These are phyloP conservation scores for Alternaria sp. DNA, from an alignment of 2,329 filamentous ascomycete species.

Conservation along the genomic window DNA sequence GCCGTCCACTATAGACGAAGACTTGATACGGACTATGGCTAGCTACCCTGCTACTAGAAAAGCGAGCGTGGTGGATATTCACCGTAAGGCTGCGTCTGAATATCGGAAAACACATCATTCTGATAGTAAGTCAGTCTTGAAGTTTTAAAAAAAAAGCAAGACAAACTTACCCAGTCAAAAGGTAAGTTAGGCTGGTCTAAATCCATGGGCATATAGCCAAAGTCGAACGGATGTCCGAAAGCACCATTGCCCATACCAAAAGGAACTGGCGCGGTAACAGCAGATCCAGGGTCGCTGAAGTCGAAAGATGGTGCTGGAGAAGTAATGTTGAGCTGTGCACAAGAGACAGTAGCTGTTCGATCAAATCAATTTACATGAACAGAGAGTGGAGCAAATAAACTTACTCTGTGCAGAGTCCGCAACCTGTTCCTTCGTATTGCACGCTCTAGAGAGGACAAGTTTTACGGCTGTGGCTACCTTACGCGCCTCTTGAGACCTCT, in stretches of 20 bases:
- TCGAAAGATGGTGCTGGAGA: constrained; percentile 28
- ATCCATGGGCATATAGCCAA: constrained; percentile 33
- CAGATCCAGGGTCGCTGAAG: constrained; percentile 11
- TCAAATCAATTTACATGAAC: background rate
- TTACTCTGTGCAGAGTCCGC: constrained; percentile 15
- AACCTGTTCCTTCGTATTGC: background rate
- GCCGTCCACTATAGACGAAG: background rate
- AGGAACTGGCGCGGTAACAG: constrained; percentile 1
- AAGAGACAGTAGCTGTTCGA: constrained; percentile 4
- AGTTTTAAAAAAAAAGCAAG: background rate
- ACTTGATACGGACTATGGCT: background rate
- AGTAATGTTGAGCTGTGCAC: constrained; percentile 7
- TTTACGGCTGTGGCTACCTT: constrained; percentile 41
- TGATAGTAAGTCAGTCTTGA: constrained; percentile 1
- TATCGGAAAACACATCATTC: constrained; percentile 22
- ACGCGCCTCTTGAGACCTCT: constrained; percentile 41
- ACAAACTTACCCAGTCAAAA: constrained; percentile 36
- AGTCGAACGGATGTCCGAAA: constrained; percentile 25
- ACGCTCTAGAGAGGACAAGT: constrained; percentile 38
- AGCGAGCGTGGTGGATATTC: constrained; percentile 2
- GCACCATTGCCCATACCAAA: constrained; percentile 15
- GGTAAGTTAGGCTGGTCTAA: constrained; percentile 24
- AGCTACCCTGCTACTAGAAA: background rate
- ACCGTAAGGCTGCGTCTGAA: constrained; percentile 17
- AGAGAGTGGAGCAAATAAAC: background rate